phyloP scores from a whole-genome alignment of 257 asterid species.

The Solanum arcanum region DNA sequence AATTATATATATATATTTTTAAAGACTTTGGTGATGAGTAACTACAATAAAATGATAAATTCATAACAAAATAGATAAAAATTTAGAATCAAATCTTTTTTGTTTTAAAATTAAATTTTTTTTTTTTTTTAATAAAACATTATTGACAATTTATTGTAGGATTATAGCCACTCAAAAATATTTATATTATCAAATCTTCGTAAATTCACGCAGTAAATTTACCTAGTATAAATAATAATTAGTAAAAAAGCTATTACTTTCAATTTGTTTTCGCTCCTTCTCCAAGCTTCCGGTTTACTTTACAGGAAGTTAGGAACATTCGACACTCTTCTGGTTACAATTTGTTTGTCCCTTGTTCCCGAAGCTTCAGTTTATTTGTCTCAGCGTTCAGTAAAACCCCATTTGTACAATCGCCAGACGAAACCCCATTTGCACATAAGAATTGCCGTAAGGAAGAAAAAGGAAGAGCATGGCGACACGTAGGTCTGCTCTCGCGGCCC shows the following conservation, averaged over 20 bases:
- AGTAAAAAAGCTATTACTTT: background rate
- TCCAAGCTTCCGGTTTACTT: background rate
- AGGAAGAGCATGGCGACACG: background rate
- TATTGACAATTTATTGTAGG: too few species aligned
- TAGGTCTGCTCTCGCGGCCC: conserved; percentile 31
- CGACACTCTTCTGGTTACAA: background rate
- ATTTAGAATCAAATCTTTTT: too few species aligned
- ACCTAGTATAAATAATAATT: too few species aligned
- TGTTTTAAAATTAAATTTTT: too few species aligned
- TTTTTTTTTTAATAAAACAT: too few species aligned
- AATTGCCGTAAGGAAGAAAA: background rate
- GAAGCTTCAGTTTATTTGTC: background rate
- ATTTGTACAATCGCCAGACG: background rate
- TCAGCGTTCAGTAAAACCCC: background rate
- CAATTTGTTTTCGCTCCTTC: background rate
- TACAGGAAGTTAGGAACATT: background rate
- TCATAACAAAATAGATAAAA: too few species aligned
- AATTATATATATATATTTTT: too few species aligned
- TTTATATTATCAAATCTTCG: too few species aligned
- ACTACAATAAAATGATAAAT: too few species aligned
- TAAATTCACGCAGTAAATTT: too few species aligned
- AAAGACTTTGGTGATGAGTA: too few species aligned
- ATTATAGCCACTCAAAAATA: too few species aligned
- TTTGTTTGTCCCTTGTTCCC: background rate
- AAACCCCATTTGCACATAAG: background rate